These are phyloP conservation scores for Aspergillus thermomutatus DNA, from an alignment of 2,329 filamentous ascomycete genomes.

Conservation along the genomic window DNA sequence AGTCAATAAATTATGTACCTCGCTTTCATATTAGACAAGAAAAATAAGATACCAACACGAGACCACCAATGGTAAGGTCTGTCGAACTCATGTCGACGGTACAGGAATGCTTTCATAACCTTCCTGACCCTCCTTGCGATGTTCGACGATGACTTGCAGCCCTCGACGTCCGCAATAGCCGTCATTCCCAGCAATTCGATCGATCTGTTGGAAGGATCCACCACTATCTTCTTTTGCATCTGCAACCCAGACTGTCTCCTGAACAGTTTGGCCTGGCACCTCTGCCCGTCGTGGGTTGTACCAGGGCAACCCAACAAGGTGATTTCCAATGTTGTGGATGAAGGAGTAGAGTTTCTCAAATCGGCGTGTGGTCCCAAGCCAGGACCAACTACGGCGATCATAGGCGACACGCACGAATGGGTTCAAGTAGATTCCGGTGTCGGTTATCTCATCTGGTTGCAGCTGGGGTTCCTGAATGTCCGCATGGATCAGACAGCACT, in stretches of 20 bases:
- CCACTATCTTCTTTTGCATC: slow-evolving; percentile 25
- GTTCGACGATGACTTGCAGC: slow-evolving; percentile 43
- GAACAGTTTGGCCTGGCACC: slow-evolving; percentile 50
- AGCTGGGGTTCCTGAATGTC: slow-evolving; percentile 41
- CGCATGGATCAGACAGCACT: slow-evolving; percentile 59
- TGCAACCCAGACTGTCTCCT: slow-evolving; percentile 42
- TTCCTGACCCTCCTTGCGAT: slow-evolving; percentile 41
- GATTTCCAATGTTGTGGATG: slow-evolving; percentile 58
- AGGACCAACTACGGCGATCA: slow-evolving; percentile 53
- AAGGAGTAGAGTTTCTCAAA: slow-evolving; percentile 64
- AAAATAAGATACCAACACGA: not conserved
- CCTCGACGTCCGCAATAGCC: slow-evolving; percentile 45
- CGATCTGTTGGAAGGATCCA: slow-evolving; percentile 39
- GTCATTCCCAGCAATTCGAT: slow-evolving; percentile 40
- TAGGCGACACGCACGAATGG: slow-evolving; percentile 74
- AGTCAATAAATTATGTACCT: not conserved
- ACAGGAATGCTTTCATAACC: slow-evolving; percentile 45
- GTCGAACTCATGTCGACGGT: slow-evolving; percentile 22
- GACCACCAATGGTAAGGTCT: not conserved
- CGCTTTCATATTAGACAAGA: not conserved
- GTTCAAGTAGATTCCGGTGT: slow-evolving; percentile 68
- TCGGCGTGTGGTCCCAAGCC: slow-evolving; percentile 58
- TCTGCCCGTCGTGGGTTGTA: slow-evolving; percentile 54
- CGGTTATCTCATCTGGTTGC: slow-evolving; percentile 31
- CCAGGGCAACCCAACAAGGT: slow-evolving; percentile 55